Conservation (phyloP, 495 filamentous ascomycete species). For the Hypoxylon fragiforme region DNA sequence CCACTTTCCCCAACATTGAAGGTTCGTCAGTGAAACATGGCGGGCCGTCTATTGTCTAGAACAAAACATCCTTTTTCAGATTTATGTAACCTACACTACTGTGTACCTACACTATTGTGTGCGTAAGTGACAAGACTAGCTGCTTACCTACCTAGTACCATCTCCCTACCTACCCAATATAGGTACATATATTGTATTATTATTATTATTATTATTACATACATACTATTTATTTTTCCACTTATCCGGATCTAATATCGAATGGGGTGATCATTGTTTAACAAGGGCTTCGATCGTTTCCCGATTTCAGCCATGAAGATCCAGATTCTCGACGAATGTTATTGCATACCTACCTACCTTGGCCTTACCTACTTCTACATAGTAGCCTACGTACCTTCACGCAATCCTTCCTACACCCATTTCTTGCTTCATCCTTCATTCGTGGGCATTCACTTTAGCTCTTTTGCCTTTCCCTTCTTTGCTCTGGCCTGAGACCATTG, state of each 20-base stretch:
- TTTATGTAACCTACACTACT: no score
- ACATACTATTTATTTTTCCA: background rate
- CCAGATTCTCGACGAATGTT: conserved; percentile 10
- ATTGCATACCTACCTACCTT: conserved; percentile 10
- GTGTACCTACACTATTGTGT: no score
- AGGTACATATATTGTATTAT: conserved; percentile 4
- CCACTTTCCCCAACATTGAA: conserved; percentile 4
- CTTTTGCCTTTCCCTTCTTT: conserved; percentile 3
- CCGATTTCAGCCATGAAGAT: conserved; percentile 5
- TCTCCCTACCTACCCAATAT: background rate
- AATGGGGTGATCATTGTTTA: conserved; percentile 14
- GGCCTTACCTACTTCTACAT: no score
- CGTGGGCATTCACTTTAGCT: background rate
- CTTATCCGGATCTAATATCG: conserved; percentile 12
- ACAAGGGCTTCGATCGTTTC: conserved; percentile 21
- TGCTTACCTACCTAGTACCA: no score
- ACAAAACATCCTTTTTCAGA: conserved; percentile 11
- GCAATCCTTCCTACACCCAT: conserved; percentile 28
- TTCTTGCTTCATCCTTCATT: conserved; percentile 19
- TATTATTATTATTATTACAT: conserved; percentile 5
- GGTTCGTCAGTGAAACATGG: conserved; percentile 25
- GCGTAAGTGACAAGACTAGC: background rate
- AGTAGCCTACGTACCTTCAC: conserved; percentile 17
- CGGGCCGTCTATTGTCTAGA: conserved; percentile 24
- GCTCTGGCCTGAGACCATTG: conserved; percentile 16